Base-by-base conservation (phyloP, 164 flowering plant species). In the Saururus chinensis region DNA sequence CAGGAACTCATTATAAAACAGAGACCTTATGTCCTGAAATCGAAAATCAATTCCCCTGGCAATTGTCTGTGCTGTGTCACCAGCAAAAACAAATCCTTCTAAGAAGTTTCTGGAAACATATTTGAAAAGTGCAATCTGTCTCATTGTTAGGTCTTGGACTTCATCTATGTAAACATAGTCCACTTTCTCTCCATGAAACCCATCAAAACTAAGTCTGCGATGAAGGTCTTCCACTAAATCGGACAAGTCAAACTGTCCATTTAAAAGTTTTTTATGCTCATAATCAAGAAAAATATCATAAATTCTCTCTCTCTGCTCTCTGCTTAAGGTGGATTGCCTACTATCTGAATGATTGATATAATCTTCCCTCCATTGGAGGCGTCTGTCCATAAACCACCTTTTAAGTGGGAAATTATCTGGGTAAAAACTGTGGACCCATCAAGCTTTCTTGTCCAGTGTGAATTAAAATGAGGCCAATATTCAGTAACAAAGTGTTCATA, bases 21-120 rank as follows among this genome's bases (percentile, higher is more conserved):
- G 37, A 54, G 66, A 61, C 19, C 60, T 64, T 26, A 74, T 70
- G n/a, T 74, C 71, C 53, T 74, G 69, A 63, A 74, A 74, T 60
- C 74, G 67, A 49, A 74, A 73, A 63, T 73, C 76, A 53, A 69
- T 26, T n/a, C 76, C 73, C 56, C 59, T 80, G 0, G 84, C 84
- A 72, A 89, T 85, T 0, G 96, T 85, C 52, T 87, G 96, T 1
- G 96, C 96, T 0, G 95, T 87, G 59, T 87, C 93, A 11, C 96
- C 96, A 3, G 87, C 73, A 61, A 87, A 87, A 52, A 85, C 84
- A 74, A 77, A 89, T 1, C 95, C 96, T 57, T 89, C 89, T 0
- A 69, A 65, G 4, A 82, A 76, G 77, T 88, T 86, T 65, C 56
- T 68, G 72, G 88, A 86, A 4, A 86, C 54, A 70, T 82, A 74